Conservation (phyloP, 1,284 basidiomycete genomes). For the Pseudozyma thailandica region DNA sequence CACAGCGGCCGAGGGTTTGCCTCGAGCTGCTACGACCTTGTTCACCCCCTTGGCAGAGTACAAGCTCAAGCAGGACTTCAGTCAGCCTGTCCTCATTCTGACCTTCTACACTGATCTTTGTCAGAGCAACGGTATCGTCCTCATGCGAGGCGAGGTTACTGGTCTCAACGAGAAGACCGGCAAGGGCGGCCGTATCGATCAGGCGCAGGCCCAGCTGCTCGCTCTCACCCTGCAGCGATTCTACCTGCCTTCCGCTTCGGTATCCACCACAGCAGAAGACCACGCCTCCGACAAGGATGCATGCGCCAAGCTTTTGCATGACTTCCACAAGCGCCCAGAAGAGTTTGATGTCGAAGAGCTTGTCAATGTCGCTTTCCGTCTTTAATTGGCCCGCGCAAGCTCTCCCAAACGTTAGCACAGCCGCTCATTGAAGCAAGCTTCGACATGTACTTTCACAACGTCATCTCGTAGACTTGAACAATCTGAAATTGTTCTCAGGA, state of each 20-base stretch:
- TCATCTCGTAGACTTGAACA: too few species aligned
- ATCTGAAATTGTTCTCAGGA: not conserved
- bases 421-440: not conserved
- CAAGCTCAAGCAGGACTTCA: constrained; percentile 85
- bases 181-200: constrained; percentile 72
- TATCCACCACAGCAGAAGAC: not conserved
- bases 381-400: too few species aligned
- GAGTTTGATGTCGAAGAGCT: constrained; percentile 58
- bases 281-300: constrained; percentile 27
- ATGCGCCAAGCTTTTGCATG: constrained; percentile 50
- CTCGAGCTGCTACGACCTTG: constrained; percentile 71
- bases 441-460: too few species aligned
- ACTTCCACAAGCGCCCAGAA: constrained; percentile 57
- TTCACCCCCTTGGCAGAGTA: constrained; percentile 96
- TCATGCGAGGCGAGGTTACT: constrained; percentile 92
- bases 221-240: constrained; percentile 62
- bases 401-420: too few species aligned
- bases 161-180: constrained; percentile 68
- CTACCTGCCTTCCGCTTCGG: constrained; percentile 52
- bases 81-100: constrained; percentile 88
- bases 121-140: constrained; percentile 80
- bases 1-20: constrained; percentile 11
- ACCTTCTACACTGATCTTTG: constrained; percentile 93
- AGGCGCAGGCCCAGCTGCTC: constrained; percentile 61
- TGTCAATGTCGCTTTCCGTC: constrained; percentile 48